Conservation (phyloP, 2,329 filamentous ascomycete species). For the Fusarium caatingaense region DNA sequence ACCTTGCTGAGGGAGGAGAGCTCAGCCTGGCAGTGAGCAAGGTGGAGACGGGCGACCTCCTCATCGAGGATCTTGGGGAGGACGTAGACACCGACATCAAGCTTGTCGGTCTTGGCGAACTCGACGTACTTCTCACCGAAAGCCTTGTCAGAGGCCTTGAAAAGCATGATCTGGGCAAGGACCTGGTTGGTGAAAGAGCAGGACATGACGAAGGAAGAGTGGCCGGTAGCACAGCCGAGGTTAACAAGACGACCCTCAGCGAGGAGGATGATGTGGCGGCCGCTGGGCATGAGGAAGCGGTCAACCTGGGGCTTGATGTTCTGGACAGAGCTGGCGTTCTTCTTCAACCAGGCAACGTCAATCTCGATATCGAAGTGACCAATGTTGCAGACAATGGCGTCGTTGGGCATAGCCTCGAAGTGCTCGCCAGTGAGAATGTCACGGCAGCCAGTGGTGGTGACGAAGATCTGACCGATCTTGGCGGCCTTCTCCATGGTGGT, state of each 20-base stretch:
- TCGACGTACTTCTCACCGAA: constrained; percentile 96
- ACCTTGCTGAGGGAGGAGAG: constrained; percentile 84
- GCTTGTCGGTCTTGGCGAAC: constrained; percentile 92
- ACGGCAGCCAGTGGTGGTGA: constrained; percentile 98
- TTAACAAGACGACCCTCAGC: constrained; percentile 99
- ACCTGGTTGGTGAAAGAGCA: constrained; percentile 99
- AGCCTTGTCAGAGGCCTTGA: constrained; percentile 87
- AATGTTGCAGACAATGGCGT: constrained; percentile 99
- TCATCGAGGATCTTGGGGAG: constrained; percentile 98
- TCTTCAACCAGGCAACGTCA: constrained; percentile 99
- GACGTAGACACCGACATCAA: constrained; percentile 90
- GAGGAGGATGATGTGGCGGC: constrained; percentile 97
- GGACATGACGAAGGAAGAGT: constrained; percentile 99
- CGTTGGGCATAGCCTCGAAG: constrained; percentile 96
- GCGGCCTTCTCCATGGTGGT: constrained; percentile 98
- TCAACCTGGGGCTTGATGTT: constrained; percentile 99
- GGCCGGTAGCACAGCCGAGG: constrained; percentile 97
- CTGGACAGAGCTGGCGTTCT: constrained; percentile 90
- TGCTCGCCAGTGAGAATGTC: constrained; percentile 93
- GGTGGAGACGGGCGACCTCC: constrained; percentile 95
- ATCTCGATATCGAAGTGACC: constrained; percentile 99
- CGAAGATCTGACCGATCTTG: constrained; percentile 91
- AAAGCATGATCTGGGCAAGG: constrained; percentile 98
- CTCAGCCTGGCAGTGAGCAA: constrained; percentile 94
- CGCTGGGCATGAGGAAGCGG: constrained; percentile 93